Conservation (phyloP, 192 early-diverging fungal species). For the Linnemannia exigua region DNA sequence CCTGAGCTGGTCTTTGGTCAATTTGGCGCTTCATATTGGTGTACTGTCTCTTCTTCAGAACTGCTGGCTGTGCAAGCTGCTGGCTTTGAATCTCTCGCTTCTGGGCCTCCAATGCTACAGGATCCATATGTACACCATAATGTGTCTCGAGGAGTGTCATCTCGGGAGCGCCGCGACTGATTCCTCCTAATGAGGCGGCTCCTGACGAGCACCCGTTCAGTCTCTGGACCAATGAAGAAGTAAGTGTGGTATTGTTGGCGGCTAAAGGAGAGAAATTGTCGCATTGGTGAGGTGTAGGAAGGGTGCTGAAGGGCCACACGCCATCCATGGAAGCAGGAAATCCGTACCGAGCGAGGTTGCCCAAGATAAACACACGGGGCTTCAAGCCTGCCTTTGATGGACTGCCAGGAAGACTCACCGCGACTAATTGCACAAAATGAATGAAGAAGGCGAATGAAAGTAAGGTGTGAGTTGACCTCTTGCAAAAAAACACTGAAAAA, state of each 20-base stretch:
- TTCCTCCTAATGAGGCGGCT: not conserved
- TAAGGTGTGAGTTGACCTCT: not conserved
- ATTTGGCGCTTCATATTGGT: not conserved
- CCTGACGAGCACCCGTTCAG: not conserved
- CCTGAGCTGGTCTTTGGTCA: not conserved
- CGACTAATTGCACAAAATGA: conserved; percentile 27
- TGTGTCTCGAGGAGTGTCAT: not conserved
- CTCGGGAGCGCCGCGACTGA: not conserved
- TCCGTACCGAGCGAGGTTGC: conserved; percentile 71
- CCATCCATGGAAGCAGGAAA: conserved; percentile 71
- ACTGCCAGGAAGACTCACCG: conserved; percentile 67
- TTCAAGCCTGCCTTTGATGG: conserved; percentile 63
- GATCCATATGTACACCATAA: not conserved
- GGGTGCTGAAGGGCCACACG: conserved; percentile 67
- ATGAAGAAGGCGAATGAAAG: not conserved
- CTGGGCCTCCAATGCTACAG: not conserved
- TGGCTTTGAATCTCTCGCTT: not conserved
- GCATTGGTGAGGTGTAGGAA: not conserved
- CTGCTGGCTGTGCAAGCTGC: not conserved
- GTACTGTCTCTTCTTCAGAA: not conserved
- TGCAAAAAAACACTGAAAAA: not conserved
- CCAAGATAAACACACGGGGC: conserved; percentile 71
- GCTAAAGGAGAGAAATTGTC: not conserved
- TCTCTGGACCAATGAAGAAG: not conserved
- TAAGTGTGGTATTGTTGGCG: not conserved